These are phyloP conservation scores for Pezizomycotina sp. DNA, from an alignment of 2,329 filamentous ascomycete genomes.

Conservation along the genomic window DNA sequence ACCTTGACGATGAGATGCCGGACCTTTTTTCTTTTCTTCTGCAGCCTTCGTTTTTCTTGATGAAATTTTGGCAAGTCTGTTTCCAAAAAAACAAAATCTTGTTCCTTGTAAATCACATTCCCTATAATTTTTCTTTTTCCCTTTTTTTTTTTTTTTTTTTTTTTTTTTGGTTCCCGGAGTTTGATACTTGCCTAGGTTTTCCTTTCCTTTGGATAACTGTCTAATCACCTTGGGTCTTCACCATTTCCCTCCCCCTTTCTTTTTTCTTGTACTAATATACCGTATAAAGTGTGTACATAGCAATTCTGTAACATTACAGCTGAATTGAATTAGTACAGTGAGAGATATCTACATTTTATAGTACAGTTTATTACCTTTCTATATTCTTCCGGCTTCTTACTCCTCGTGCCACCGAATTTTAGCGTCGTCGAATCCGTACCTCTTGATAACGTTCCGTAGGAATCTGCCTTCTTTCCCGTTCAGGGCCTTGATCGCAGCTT, in stretches of 20 bases:
- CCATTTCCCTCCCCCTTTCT: background rate
- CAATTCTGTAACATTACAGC: too few relatives aligned
- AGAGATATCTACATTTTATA: too few relatives aligned
- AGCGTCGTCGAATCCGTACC: conserved; percentile 75
- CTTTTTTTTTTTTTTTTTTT: conserved; percentile 5
- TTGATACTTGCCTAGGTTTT: background rate
- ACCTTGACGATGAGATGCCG: too few relatives aligned
- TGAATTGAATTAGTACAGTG: too few relatives aligned
- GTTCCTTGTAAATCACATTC: conserved; percentile 16
- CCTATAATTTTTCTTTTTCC: conserved; percentile 10
- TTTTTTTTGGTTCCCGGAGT: too few relatives aligned
- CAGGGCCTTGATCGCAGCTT: conserved; percentile 78
- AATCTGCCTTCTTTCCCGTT: conserved; percentile 68
- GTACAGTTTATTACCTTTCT: background rate
- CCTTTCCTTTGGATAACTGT: background rate
- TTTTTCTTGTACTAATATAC: background rate
- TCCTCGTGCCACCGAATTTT: conserved; percentile 91
- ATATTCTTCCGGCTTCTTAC: conserved; percentile 61
- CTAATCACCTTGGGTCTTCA: background rate
- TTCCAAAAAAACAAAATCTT: conserved; percentile 18
- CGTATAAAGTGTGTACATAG: too few relatives aligned
- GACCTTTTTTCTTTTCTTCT: conserved; percentile 23
- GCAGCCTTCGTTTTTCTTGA: conserved; percentile 21
- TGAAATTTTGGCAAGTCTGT: conserved; percentile 24
- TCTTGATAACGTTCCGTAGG: conserved; percentile 56